Conservation (phyloP, 2,329 filamentous ascomycete species). For the Fusarium torreyae region DNA sequence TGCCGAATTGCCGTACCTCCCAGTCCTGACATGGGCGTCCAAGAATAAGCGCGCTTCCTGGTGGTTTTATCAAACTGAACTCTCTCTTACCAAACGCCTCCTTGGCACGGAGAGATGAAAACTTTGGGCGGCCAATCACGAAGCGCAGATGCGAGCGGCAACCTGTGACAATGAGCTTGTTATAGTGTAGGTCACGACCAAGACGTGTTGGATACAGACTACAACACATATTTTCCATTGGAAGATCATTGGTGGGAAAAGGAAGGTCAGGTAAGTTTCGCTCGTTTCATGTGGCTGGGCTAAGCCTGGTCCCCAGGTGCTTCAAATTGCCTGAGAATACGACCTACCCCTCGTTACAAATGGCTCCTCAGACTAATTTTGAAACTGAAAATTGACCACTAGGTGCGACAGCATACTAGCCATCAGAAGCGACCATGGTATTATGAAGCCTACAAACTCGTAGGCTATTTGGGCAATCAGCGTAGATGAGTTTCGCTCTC, state of each 20-base stretch:
- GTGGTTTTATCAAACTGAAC: neutral
- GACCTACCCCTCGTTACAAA: conserved; percentile 25
- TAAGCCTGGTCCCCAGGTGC: conserved; percentile 3
- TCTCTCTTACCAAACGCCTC: neutral
- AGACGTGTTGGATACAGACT: neutral
- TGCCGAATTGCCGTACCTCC: conserved; percentile 27
- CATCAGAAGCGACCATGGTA: neutral
- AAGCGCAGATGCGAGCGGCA: neutral
- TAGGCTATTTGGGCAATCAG: conserved; percentile 2
- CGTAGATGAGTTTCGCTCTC: neutral
- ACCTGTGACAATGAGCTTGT: neutral
- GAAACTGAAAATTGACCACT: neutral
- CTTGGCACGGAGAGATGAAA: neutral
- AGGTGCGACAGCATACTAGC: neutral
- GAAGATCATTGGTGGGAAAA: conserved; percentile 10
- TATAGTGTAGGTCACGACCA: neutral
- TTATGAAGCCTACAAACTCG: neutral
- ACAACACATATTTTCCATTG: fast-evolving
- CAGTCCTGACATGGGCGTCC: neutral
- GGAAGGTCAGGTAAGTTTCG: conserved; percentile 6
- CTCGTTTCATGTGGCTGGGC: conserved; percentile 27
- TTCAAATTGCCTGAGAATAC: conserved; percentile 13
- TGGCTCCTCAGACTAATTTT: neutral
- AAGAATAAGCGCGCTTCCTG: neutral
- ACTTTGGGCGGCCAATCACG: conserved; percentile 8